A percentile compares a stretch with the other conserved stretches of the same genome.
These are phyloP conservation scores for Coemansia pectinata DNA, from an alignment of 192 early-diverging fungal species.

Conservation along the genomic window DNA sequence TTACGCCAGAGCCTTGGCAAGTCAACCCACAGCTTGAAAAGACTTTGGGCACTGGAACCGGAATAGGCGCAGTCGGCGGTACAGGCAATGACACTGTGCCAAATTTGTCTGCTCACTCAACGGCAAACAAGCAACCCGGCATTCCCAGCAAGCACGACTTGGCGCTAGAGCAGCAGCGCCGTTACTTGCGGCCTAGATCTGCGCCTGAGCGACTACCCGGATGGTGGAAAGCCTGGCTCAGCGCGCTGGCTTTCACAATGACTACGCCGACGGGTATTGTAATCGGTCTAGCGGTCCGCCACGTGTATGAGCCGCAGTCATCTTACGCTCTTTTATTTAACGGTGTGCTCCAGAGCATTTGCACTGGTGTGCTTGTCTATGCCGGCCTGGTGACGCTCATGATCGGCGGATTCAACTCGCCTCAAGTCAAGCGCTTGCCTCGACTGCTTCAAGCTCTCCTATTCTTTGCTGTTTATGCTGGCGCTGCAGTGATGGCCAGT, in stretches of 20 bases:
- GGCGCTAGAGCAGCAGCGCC: neutral
- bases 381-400: conserved; percentile 69
- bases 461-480: conserved; percentile 44
- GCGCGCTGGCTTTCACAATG: conserved; percentile 60
- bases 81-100: neutral
- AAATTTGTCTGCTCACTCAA: neutral
- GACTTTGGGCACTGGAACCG: conserved; percentile 7
- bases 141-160: neutral
- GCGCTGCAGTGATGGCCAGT: conserved; percentile 41
- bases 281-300: conserved; percentile 71
- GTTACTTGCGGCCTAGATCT: conserved; percentile 27
- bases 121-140: neutral
- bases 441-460: conserved; percentile 18
- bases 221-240: conserved; percentile 55
- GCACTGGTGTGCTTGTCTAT: conserved; percentile 76
- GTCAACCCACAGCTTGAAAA: conserved; percentile 45
- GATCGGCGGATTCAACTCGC: conserved; percentile 62
- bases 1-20: conserved; percentile 51
- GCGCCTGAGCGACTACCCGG: conserved; percentile 41
- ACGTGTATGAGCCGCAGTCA: conserved; percentile 63
- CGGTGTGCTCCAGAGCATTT: conserved; percentile 72
- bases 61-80: neutral
- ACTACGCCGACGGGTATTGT: conserved; percentile 77
- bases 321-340: conserved; percentile 59
- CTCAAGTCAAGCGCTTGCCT: conserved; percentile 30